These are phyloP conservation scores for Solanum piurae DNA, from an alignment of 257 asterid genomes.

Conservation along the genomic window DNA sequence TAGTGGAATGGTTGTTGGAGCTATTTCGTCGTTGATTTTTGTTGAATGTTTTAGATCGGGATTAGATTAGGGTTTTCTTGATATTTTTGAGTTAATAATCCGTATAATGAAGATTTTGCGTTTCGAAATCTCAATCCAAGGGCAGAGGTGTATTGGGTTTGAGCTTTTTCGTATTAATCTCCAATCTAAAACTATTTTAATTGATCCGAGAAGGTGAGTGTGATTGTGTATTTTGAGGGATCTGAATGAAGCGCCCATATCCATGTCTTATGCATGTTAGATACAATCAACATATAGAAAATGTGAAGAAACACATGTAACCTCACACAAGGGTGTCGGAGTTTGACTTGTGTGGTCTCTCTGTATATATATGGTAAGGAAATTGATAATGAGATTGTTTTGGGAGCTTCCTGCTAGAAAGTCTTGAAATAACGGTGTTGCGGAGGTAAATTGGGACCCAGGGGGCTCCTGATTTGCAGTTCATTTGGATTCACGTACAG, in stretches of 20 bases:
- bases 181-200: background rate
- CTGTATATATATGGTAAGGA: background rate
- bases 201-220: background rate
- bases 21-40: background rate
- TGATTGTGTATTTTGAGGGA: background rate
- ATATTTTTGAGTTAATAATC: background rate
- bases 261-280: background rate
- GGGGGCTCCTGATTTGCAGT: background rate
- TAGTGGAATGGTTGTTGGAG: background rate
- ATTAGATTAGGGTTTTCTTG: background rate
- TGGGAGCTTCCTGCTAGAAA: background rate
- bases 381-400: background rate
- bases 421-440: background rate
- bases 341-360: background rate
- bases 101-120: background rate
- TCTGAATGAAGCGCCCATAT: background rate
- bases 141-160: background rate
- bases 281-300: background rate
- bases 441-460: background rate
- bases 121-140: background rate
- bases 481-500: background rate
- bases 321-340: background rate
- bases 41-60: background rate
- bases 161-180: background rate
- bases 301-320: background rate